These are phyloP conservation scores for Yamadazyma buinensis DNA, from an alignment of 1,139 yeast genomes.

Conservation along the genomic window DNA sequence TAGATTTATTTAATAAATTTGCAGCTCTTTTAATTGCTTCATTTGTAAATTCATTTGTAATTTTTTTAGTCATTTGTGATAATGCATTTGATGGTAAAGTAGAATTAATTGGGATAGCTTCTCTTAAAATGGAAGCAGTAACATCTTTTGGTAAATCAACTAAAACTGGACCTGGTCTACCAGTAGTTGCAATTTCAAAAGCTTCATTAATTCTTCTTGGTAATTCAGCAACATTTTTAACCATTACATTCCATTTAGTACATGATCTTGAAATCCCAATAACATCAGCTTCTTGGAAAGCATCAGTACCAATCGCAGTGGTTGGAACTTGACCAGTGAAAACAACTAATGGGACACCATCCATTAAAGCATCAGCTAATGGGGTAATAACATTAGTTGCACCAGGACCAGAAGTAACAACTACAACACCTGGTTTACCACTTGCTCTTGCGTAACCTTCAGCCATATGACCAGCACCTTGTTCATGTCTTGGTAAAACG, in stretches of 20 bases:
- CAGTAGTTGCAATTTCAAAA: constrained; percentile 91
- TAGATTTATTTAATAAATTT: constrained; percentile 70
- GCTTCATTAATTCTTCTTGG: constrained; percentile 97
- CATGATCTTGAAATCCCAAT: constrained; percentile 95
- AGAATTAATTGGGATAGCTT: constrained; percentile 81
- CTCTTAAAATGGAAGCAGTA: constrained; percentile 83
- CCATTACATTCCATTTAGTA: constrained; percentile 99
- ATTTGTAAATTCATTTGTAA: constrained; percentile 71
- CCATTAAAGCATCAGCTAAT: constrained; percentile 95
- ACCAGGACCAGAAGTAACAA: constrained; percentile 98
- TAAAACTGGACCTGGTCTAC: constrained; percentile 97
- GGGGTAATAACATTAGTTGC: constrained; percentile 98
- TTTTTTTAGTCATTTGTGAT: constrained; percentile 64
- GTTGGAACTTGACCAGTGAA: constrained; percentile 98
- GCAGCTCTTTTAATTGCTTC: constrained; percentile 80
- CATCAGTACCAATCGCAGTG: constrained; percentile 93
- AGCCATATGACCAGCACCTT: constrained; percentile 99
- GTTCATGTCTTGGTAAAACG: constrained; percentile 94
- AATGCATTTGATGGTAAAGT: constrained; percentile 83
- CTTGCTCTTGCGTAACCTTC: constrained; percentile 96
- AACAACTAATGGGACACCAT: constrained; percentile 97
- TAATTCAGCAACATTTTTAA: constrained; percentile 86
- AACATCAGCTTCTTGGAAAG: constrained; percentile 98
- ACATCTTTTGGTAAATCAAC: constrained; percentile 98
- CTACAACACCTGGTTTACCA: constrained; percentile 97